Evolutionary conservation across 139 green algal species (phyloP).

Genomic region (Haematococcus lacustris): DNA sequence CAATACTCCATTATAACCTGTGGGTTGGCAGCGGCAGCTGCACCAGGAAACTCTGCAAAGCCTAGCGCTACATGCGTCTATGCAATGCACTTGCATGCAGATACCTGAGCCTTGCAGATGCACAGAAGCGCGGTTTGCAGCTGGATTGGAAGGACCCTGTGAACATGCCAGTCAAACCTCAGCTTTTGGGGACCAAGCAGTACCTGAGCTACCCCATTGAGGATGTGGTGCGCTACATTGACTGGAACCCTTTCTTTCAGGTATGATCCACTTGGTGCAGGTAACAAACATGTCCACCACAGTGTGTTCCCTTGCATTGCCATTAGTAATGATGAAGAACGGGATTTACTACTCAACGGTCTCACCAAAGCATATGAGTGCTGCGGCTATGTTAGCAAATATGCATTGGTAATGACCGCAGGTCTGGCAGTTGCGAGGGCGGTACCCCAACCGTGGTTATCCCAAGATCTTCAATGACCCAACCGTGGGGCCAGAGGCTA

Average conservation of each 20-base stretch:
- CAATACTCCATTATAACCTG: too few species aligned
- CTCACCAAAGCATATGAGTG: too few species aligned
- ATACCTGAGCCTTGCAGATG: slow-evolving; percentile 61
- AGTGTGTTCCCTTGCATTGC: too few species aligned
- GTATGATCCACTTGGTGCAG: too few species aligned
- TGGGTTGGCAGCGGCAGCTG: too few species aligned
- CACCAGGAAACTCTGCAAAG: neutral
- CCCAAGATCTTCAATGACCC: slow-evolving; percentile 99
- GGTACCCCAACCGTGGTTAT: slow-evolving; percentile 97
- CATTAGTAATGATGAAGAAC: too few species aligned
- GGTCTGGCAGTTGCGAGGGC: slow-evolving; percentile 95
- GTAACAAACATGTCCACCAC: too few species aligned
- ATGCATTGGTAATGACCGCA: too few species aligned
- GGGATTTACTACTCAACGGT: too few species aligned
- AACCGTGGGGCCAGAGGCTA: slow-evolving; percentile 89
- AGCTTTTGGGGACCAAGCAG: slow-evolving; percentile 55
- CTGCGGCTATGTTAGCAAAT: too few species aligned
- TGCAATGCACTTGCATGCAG: slow-evolving; percentile 4
- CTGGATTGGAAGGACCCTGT: slow-evolving; percentile 79
- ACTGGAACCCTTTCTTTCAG: slow-evolving; percentile 99
- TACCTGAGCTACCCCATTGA: slow-evolving; percentile 65
- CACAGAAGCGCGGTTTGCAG: slow-evolving; percentile 44
- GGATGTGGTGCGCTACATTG: slow-evolving; percentile 91
- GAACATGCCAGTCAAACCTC: slow-evolving; percentile 71
- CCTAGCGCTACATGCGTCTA: neutral